phyloP scores from a whole-genome alignment of 257 asterid species.

The Avicennia marina region DNA sequence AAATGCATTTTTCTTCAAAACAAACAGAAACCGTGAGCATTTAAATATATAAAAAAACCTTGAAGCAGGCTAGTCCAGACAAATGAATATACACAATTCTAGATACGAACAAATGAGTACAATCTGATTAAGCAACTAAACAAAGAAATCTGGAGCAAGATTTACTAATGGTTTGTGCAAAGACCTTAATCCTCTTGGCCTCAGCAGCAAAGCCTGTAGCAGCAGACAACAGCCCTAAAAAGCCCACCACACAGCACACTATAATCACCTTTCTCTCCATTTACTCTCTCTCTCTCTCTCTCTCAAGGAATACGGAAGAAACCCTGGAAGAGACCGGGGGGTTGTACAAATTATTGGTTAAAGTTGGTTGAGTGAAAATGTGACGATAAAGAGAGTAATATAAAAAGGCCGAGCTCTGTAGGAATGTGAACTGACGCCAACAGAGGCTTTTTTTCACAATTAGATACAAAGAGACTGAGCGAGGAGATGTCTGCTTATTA shows the following conservation, averaged over 20 bases:
- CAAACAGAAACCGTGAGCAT: slow-evolving; percentile 12
- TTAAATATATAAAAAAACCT: not conserved
- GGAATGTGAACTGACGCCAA: too few relatives aligned
- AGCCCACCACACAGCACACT: slow-evolving; percentile 47
- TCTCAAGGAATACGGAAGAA: too few relatives aligned
- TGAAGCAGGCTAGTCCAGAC: not conserved
- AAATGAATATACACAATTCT: not conserved
- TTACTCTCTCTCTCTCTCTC: too few relatives aligned
- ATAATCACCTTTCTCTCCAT: slow-evolving; percentile 46
- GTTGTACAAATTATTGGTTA: too few relatives aligned
- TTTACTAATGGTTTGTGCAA: not conserved
- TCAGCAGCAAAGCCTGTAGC: slow-evolving; percentile 73
- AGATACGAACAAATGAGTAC: not conserved
- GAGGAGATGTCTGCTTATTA: too few relatives aligned
- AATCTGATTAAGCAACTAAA: not conserved
- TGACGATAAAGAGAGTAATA: too few relatives aligned
- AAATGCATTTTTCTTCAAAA: not conserved
- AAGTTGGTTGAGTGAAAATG: too few relatives aligned
- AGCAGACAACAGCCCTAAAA: slow-evolving; percentile 60
- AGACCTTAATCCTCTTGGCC: slow-evolving; percentile 62
- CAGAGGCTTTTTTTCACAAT: too few relatives aligned
- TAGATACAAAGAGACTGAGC: too few relatives aligned
- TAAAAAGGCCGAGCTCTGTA: too few relatives aligned
- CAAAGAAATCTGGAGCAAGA: not conserved
- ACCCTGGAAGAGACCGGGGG: too few relatives aligned